phyloP scores from a whole-genome alignment of 108 stramenopile genomes.

The Chaetoceros tenuissimus region DNA sequence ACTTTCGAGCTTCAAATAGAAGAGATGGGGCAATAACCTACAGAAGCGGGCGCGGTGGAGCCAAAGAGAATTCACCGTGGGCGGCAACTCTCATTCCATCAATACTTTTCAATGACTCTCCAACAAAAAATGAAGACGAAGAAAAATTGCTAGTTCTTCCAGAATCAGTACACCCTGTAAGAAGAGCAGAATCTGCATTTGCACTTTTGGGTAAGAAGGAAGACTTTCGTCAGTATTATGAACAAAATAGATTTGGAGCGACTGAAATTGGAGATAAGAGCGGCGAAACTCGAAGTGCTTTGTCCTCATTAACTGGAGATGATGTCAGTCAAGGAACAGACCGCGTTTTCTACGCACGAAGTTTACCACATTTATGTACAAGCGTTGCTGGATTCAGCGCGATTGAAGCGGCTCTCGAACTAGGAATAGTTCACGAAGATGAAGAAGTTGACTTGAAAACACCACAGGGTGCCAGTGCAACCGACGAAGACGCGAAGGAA shows the following conservation, averaged over 20 bases:
- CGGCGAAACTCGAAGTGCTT: slow-evolving; percentile 49
- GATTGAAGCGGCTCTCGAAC: slow-evolving; percentile 80
- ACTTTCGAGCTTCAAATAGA: slow-evolving; percentile 55
- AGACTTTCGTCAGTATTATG: slow-evolving; percentile 84
- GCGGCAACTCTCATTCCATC: slow-evolving; percentile 59
- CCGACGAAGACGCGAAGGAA: slow-evolving; percentile 16
- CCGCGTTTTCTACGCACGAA: slow-evolving; percentile 82
- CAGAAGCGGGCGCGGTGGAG: slow-evolving; percentile 22
- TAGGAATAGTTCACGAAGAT: slow-evolving; percentile 74
- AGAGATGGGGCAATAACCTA: slow-evolving; percentile 20
- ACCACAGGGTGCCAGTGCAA: slow-evolving; percentile 26
- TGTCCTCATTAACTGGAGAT: slow-evolving; percentile 82
- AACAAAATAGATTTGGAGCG: slow-evolving; percentile 85
- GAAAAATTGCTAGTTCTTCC: slow-evolving; percentile 57
- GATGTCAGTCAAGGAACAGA: slow-evolving; percentile 84
- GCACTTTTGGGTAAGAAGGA: slow-evolving; percentile 66
- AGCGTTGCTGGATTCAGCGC: slow-evolving; percentile 84
- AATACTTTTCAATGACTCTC: slow-evolving; percentile 47
- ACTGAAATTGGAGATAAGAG: slow-evolving; percentile 62
- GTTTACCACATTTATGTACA: slow-evolving; percentile 77
- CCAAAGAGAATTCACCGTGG: slow-evolving; percentile 42
- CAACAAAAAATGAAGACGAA: slow-evolving; percentile 67
- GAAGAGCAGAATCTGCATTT: slow-evolving; percentile 82
- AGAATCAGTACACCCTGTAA: slow-evolving; percentile 84
- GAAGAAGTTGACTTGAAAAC: slow-evolving; percentile 34